phyloP scores from a whole-genome alignment of 78 protist genomes.

The Dictyostelium purpureum region DNA sequence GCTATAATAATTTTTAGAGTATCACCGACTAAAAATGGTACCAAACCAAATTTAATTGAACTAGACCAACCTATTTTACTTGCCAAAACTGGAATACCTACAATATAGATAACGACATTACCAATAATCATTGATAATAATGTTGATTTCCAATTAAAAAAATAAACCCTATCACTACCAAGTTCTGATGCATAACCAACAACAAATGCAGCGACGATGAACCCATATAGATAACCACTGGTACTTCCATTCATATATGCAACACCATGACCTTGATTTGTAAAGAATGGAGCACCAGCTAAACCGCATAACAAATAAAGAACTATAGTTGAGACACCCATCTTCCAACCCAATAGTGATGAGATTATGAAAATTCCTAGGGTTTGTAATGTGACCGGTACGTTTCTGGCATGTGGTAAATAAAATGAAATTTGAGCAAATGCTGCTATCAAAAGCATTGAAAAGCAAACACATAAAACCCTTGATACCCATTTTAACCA shows the following conservation, averaged over 20 bases:
- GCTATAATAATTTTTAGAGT: conserved; percentile 18
- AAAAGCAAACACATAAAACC: background rate
- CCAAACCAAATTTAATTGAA: background rate
- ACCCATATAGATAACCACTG: conserved; percentile 49
- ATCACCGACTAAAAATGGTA: conserved; percentile 53
- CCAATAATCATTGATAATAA: conserved; percentile 24
- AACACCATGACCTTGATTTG: background rate
- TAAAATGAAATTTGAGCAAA: conserved; percentile 23
- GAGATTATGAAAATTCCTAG: conserved; percentile 33
- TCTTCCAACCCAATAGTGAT: conserved; percentile 56
- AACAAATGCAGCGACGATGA: conserved; percentile 15
- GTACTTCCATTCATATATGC: conserved; percentile 5
- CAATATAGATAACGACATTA: conserved; percentile 19
- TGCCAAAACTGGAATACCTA: conserved; percentile 47
- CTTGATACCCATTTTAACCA: conserved; percentile 31
- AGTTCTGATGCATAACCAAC: conserved; percentile 33
- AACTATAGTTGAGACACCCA: conserved; percentile 4
- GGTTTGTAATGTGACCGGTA: conserved; percentile 52
- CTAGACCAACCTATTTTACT: background rate
- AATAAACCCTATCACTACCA: conserved; percentile 39
- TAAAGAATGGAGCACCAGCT: conserved; percentile 58
- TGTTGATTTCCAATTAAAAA: conserved; percentile 36
- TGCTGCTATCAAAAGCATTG: conserved; percentile 8
- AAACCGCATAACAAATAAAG: conserved; percentile 32
- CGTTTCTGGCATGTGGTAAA: conserved; percentile 34